phyloP scores from a whole-genome alignment of 1,284 basidiomycete species.

The Moesziomyces parantarcticus region DNA sequence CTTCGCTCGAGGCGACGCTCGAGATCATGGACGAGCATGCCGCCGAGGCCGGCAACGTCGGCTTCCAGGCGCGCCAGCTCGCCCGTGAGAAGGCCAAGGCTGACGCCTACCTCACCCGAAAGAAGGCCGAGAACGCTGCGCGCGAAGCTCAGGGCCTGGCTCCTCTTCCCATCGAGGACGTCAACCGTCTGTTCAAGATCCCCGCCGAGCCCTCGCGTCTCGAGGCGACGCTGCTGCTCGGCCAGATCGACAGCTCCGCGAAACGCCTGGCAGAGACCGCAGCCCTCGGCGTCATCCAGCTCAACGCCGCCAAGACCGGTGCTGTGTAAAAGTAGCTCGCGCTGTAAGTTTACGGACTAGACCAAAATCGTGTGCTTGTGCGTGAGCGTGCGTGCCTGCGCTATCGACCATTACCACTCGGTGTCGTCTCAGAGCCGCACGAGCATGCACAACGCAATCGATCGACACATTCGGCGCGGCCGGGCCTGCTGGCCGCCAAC shows the following conservation, averaged over 20 bases:
- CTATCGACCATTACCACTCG: constrained; percentile 15
- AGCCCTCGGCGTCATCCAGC: constrained; percentile 71
- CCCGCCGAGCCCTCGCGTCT: constrained; percentile 88
- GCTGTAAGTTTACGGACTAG: background rate
- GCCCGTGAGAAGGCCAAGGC: constrained; percentile 86
- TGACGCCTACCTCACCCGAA: constrained; percentile 73
- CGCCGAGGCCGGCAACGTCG: constrained; percentile 77
- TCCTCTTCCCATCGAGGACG: constrained; percentile 74
- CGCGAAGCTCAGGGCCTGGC: constrained; percentile 85
- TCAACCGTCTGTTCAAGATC: constrained; percentile 76
- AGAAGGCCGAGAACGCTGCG: constrained; percentile 85
- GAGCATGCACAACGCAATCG: background rate
- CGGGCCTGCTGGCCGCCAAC: too few species aligned
- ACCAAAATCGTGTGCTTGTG: background rate
- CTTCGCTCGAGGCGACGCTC: constrained; percentile 64
- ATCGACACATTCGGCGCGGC: background rate
- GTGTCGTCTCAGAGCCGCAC: constrained; percentile 9
- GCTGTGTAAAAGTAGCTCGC: constrained; percentile 37
- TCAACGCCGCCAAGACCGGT: constrained; percentile 63
- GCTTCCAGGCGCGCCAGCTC: constrained; percentile 90
- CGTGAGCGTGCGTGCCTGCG: constrained; percentile 18
- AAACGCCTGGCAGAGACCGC: constrained; percentile 67
- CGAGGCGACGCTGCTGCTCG: constrained; percentile 78
- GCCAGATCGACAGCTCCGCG: constrained; percentile 68
- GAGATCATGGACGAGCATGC: constrained; percentile 65